phyloP scores from a whole-genome alignment of 2,329 filamentous ascomycete genomes.

The Cylindrodendrum hubeiense region DNA sequence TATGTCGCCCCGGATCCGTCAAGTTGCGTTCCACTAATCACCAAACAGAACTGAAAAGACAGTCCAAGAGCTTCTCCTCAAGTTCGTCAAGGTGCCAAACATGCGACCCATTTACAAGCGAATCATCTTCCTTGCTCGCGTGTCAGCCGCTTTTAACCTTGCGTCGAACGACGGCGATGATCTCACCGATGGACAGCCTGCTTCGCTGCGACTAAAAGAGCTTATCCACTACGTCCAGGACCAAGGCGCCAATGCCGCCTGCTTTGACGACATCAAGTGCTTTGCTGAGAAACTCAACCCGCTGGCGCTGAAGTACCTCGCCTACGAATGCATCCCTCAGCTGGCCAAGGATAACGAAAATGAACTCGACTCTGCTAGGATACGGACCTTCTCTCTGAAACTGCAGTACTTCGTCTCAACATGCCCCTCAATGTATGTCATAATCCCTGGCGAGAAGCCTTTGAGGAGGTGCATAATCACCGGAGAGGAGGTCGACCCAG shows the following conservation, averaged over 20 bases:
- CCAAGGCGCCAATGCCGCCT: constrained; percentile 52
- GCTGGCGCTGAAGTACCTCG: constrained; percentile 55
- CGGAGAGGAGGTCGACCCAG: constrained; percentile 30
- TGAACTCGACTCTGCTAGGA: constrained; percentile 38
- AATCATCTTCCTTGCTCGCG: constrained; percentile 54
- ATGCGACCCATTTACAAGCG: constrained; percentile 55
- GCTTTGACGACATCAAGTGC: constrained; percentile 61
- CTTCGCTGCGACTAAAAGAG: constrained; percentile 49
- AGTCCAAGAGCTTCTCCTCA: constrained; percentile 48
- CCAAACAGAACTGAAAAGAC: constrained; percentile 40
- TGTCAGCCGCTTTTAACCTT: constrained; percentile 54
- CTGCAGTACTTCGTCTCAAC: constrained; percentile 60
- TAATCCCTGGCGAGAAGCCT: constrained; percentile 34
- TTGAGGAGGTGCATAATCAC: constrained; percentile 43
- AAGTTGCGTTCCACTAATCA: constrained; percentile 19
- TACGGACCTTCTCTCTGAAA: constrained; percentile 55
- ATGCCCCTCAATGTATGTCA: constrained; percentile 45
- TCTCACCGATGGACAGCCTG: constrained; percentile 40
- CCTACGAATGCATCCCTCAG: constrained; percentile 51
- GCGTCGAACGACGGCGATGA: constrained; percentile 46
- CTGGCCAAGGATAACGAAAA: constrained; percentile 46
- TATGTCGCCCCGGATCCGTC: constrained; percentile 36
- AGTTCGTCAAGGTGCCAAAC: constrained; percentile 43
- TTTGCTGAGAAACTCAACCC: constrained; percentile 58
- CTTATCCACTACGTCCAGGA: constrained; percentile 53